Evolutionary conservation across 257 asterid species (phyloP), one percentile per base, ranked within the genome.

Genomic region (Capsicum rhomboideum): DNA sequence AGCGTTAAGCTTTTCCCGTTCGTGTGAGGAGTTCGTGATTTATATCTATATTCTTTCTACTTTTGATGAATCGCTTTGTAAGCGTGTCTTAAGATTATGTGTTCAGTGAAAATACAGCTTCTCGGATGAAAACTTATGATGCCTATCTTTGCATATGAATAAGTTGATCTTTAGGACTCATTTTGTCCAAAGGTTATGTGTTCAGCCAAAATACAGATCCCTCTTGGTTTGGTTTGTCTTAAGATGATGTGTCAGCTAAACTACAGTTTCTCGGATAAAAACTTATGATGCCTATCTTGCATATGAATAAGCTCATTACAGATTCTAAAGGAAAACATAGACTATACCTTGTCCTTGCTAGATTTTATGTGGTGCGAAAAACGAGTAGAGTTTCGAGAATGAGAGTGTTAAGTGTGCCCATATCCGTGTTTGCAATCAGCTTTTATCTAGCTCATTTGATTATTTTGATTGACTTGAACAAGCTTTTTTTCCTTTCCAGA

Each of bases 401-500:
- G 37, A 23, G 37, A 61, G 0, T 16, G 3, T 26, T 26, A 26
- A 34, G 44, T 20, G 21, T 50, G 63, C 11, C 10, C 2, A 26
- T 50, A 77, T 77, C 2, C 0, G 17, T 28, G 44, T 16, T 77
- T 50, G 44, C 58, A 26, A 26, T 49, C 6, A 26, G 23, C 1
- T 75, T 23, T 8, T 10, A 53, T 23, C 5, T 75, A 14, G 61
- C 0, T 23, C 6, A 16, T 3, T 50, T 26, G 2, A 74, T 46
- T 74, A 23, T 21, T 46, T 71, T 74, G 21, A 50, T 74, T 77
- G 82, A 28, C 63, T 77, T 28, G 63, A 16, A 40, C 17, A 77
- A 26, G 34, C 28, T 9, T n/a, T n/a, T n/a, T n/a, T 75, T 77
- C 46, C 50, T 50, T 67, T 82, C 82, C 97, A 94, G 99, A 91